Conservation (phyloP, 495 filamentous ascomycete genomes). For the Ramalina intermedia region DNA sequence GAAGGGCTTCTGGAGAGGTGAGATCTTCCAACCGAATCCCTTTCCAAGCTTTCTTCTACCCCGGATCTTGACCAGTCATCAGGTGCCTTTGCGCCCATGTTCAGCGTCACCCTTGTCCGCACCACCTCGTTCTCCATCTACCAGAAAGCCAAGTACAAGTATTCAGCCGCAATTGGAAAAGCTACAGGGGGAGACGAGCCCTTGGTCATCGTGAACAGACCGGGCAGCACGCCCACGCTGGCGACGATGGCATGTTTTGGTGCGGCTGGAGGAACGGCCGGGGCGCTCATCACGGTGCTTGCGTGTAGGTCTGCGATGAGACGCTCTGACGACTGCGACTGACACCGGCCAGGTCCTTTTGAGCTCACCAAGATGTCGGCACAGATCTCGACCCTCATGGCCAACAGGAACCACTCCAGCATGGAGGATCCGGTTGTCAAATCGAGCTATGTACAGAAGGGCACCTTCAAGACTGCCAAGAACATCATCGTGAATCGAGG, state of each 20-base stretch:
- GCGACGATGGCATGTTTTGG: constrained; percentile 57
- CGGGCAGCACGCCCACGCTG: constrained; percentile 46
- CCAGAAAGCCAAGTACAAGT: constrained; percentile 62
- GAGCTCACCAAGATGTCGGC: constrained; percentile 72
- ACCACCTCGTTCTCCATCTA: constrained; percentile 78
- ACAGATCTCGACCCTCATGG: constrained; percentile 63
- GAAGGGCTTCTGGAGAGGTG: constrained; percentile 66
- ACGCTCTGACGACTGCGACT: neutral
- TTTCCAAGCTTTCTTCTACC: neutral
- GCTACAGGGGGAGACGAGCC: constrained; percentile 47
- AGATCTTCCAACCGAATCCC: neutral
- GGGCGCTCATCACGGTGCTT: constrained; percentile 58
- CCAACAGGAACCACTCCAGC: constrained; percentile 37
- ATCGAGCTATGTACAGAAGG: constrained; percentile 57
- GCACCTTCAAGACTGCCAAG: constrained; percentile 58
- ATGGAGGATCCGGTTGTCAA: constrained; percentile 39
- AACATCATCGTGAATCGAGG: constrained; percentile 61
- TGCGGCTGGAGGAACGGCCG: constrained; percentile 59
- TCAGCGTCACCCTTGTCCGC: constrained; percentile 67
- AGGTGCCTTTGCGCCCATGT: constrained; percentile 58
- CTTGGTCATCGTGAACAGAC: constrained; percentile 50
- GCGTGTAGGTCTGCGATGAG: constrained; percentile 42
- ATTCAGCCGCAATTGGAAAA: constrained; percentile 30
- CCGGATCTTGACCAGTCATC: neutral
- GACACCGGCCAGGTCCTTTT: constrained; percentile 46